These are phyloP conservation scores for Xylaria nigripes DNA, from an alignment of 495 filamentous ascomycete genomes.

Conservation along the genomic window DNA sequence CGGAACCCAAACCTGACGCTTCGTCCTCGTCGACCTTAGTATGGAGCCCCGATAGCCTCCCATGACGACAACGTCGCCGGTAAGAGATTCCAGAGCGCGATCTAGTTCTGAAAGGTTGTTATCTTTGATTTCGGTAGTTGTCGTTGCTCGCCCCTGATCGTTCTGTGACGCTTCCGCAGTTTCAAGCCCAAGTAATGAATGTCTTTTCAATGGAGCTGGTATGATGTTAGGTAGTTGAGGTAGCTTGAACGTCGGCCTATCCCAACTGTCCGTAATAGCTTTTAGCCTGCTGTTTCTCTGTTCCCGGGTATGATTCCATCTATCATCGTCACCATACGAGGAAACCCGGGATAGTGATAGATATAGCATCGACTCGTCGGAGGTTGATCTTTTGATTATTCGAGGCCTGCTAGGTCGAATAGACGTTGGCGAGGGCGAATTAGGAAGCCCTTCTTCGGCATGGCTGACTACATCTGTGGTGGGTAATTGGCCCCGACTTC, in stretches of 20 bases:
- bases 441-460: slow-evolving; percentile 5
- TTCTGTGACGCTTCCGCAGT: slow-evolving; percentile 14
- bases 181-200: slow-evolving; percentile 18
- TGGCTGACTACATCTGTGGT: not conserved
- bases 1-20: slow-evolving; percentile 84
- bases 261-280: slow-evolving; percentile 83
- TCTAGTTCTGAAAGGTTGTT: slow-evolving; percentile 42
- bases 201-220: slow-evolving; percentile 33
- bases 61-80: slow-evolving; percentile 79
- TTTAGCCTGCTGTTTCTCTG: slow-evolving; percentile 83
- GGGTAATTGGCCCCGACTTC: not conserved
- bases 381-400: slow-evolving; percentile 53
- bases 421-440: slow-evolving; percentile 24
- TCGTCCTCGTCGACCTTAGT: slow-evolving; percentile 71
- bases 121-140: slow-evolving; percentile 9
- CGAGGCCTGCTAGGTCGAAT: slow-evolving; percentile 19
- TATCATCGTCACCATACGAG: slow-evolving; percentile 78
- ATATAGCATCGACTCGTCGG: slow-evolving; percentile 67
- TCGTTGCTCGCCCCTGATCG: slow-evolving; percentile 5
- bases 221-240: slow-evolving; percentile 47
- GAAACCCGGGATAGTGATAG: slow-evolving; percentile 64
- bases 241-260: slow-evolving; percentile 61
- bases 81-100: slow-evolving; percentile 58
- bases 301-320: slow-evolving; percentile 68
- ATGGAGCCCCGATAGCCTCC: slow-evolving; percentile 89